Conservation (phyloP, 345 rosid genomes). For the Trapa bicornis region DNA sequence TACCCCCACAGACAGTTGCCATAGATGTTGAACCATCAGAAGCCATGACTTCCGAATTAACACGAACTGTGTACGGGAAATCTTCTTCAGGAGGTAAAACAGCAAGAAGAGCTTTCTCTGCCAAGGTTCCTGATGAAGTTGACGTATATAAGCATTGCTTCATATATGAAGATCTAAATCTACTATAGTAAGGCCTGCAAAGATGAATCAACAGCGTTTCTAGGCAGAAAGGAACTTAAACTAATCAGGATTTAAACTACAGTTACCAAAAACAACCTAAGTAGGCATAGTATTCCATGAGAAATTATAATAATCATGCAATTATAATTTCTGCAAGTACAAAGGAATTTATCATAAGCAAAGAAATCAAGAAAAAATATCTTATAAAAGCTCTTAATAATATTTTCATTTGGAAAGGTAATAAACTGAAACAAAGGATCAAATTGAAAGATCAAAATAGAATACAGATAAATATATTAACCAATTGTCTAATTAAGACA, state of each 20-base stretch:
- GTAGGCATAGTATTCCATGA: background rate
- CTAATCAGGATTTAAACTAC: background rate
- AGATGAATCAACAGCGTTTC: background rate
- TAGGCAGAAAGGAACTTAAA: background rate
- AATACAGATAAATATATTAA: background rate
- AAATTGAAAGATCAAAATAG: background rate
- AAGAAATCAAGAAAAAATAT: background rate
- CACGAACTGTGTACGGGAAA: conserved; percentile 68
- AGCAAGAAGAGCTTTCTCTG: conserved; percentile 90
- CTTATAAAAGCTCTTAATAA: background rate
- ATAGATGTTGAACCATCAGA: conserved; percentile 99
- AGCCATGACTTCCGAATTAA: conserved; percentile 95
- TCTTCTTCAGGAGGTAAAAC: conserved; percentile 77
- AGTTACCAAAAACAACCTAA: background rate
- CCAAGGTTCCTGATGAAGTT: conserved; percentile 63
- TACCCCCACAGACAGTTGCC: conserved; percentile 98
- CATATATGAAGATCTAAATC: background rate
- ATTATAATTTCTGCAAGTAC: background rate
- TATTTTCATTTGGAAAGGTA: background rate
- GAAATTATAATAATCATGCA: background rate
- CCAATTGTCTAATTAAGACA: background rate
- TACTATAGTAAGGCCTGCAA: background rate
- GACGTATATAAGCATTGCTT: conserved; percentile 1
- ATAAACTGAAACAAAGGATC: background rate
- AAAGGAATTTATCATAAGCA: background rate